Evolutionary conservation across 2,329 filamentous ascomycete genomes (phyloP), one percentile per base, ranked within the genome.

Genomic region (Fusarium anguioides): DNA sequence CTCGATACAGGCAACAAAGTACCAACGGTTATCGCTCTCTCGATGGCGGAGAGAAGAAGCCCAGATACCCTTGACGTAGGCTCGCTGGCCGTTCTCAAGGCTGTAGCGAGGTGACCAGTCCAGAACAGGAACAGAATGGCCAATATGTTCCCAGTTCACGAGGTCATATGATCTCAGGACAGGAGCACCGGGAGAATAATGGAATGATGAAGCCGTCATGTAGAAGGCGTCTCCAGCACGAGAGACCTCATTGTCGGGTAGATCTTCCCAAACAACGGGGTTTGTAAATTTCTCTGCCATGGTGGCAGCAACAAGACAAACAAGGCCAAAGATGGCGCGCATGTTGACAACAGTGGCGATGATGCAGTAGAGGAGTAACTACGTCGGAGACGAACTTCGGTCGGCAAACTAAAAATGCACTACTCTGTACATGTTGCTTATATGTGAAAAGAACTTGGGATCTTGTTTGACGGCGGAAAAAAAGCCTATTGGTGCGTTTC

Each of bases 1-100:
- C 5, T 50, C 58, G 35, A 86, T 78, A 64, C 85, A 87, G 1
- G 84, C 63, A 14, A 59, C 54, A 21, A 56, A 71, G 42, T 71
- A 71, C 8, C 57, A 71, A 5, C 63, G 27, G 3, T 53, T 52
- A 2, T 66, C 59, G 7, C 53, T 68, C 29, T 63, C 29, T 8
- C 63, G 58, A 7, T 71, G 66, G 2, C 31, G 24, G 0, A 71
- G 26, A 5, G 68, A 66, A 6, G 81, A 85, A 0, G 86, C 86
- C 81, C 83, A 88, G n/a, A 84, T 84, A 0, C 86, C 86, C 45
- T 82, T 78, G 8, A 82, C 78, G 60, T 88, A 88, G 1, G 83
- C 84, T 2, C 75, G 21, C 10, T 33, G 75, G 44, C 76, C 78
- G 9, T 77, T 76, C 11, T 83, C 75, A 74, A 69, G 65, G n/a